Conservation (phyloP, 23 red algal genomes). For the Gracilariopsis chorda region DNA sequence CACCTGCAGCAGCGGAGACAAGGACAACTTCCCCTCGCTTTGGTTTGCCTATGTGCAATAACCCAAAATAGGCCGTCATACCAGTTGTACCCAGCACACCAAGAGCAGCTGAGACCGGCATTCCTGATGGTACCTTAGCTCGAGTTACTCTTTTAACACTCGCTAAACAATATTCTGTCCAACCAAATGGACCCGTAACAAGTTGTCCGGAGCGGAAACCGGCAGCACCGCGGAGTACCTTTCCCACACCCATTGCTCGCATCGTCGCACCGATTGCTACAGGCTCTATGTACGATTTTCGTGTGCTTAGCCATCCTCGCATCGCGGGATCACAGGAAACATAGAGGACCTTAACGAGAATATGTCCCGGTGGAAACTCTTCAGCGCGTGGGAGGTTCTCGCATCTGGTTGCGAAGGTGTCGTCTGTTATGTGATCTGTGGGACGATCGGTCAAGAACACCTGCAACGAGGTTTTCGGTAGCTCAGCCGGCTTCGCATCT, state of each 20-base stretch:
- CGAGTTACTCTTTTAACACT: slow-evolving; percentile 17
- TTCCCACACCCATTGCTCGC: slow-evolving; percentile 76
- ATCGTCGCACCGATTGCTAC: slow-evolving; percentile 54
- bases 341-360: slow-evolving; percentile 56
- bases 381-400: neutral
- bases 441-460: slow-evolving; percentile 42
- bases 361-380: slow-evolving; percentile 11
- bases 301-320: slow-evolving; percentile 74
- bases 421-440: neutral
- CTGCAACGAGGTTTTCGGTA: neutral
- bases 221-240: slow-evolving; percentile 7
- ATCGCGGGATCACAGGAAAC: slow-evolving; percentile 76
- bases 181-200: slow-evolving; percentile 68
- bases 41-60: slow-evolving; percentile 46
- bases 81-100: slow-evolving; percentile 75
- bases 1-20: slow-evolving; percentile 82
- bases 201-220: slow-evolving; percentile 36
- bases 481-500: neutral
- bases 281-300: slow-evolving; percentile 64
- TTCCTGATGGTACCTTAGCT: slow-evolving; percentile 10
- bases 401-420: slow-evolving; percentile 1
- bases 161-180: slow-evolving; percentile 47
- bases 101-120: slow-evolving; percentile 6
- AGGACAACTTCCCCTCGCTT: slow-evolving; percentile 63
- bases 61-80: slow-evolving; percentile 80